Evolutionary conservation across 2,329 filamentous ascomycete species (phyloP).

Genomic region (Canariomyces notabilis): DNA sequence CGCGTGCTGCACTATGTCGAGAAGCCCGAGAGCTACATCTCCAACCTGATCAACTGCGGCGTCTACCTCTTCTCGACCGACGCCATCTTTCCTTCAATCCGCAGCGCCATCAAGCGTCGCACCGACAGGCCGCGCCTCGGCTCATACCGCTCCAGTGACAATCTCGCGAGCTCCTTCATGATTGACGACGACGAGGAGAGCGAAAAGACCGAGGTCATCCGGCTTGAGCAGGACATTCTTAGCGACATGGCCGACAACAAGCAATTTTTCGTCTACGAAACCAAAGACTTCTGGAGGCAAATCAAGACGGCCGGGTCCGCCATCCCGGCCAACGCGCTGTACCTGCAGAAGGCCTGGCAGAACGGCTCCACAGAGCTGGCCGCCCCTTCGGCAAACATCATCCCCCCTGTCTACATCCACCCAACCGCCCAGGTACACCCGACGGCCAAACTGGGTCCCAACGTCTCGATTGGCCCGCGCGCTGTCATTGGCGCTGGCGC

Average conservation of each 20-base stretch:
- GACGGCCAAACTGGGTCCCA: slow-evolving; percentile 92
- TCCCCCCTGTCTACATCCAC: slow-evolving; percentile 93
- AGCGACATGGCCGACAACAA: slow-evolving; percentile 94
- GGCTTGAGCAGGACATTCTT: slow-evolving; percentile 94
- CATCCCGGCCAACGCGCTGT: slow-evolving; percentile 92
- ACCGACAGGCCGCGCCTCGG: slow-evolving; percentile 84
- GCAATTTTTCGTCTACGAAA: slow-evolving; percentile 97
- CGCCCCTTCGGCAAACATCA: slow-evolving; percentile 76
- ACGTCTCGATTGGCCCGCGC: slow-evolving; percentile 92
- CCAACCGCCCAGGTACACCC: slow-evolving; percentile 86
- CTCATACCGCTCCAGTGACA: slow-evolving; percentile 94
- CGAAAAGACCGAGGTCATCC: slow-evolving; percentile 78
- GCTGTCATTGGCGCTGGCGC: slow-evolving; percentile 78
- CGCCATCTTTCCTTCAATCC: slow-evolving; percentile 93
- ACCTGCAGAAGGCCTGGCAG: slow-evolving; percentile 91
- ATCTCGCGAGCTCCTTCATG: slow-evolving; percentile 66
- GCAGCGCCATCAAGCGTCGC: slow-evolving; percentile 90
- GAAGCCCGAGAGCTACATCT: slow-evolving; percentile 96
- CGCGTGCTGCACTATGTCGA: slow-evolving; percentile 98
- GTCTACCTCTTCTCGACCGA: slow-evolving; percentile 97
- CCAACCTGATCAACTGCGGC: slow-evolving; percentile 97
- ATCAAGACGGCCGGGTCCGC: slow-evolving; percentile 99
- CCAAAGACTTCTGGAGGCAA: slow-evolving; percentile 99
- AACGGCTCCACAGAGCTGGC: slow-evolving; percentile 75
- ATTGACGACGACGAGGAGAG: slow-evolving; percentile 62